Evolutionary conservation across 2,329 filamentous ascomycete species (phyloP).

Genomic region (Phyllosticta capitalensis): DNA sequence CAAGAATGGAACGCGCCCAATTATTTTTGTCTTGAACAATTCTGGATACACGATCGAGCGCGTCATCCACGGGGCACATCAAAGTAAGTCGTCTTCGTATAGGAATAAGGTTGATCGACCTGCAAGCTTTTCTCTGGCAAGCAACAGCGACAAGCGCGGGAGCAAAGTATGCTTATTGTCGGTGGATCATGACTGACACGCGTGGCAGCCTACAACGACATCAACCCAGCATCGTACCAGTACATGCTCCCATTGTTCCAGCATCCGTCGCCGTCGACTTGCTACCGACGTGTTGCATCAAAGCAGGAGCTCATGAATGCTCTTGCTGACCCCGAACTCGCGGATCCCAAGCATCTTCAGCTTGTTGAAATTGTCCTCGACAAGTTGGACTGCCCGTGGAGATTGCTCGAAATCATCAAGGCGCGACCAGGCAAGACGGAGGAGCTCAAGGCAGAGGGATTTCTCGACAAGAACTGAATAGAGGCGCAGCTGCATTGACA

Average conservation of each 20-base stretch:
- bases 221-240: conserved; percentile 29
- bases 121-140: not conserved
- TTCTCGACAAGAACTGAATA: conserved; percentile 13
- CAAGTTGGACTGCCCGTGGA: conserved; percentile 31
- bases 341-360: conserved; percentile 25
- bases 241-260: conserved; percentile 33
- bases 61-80: conserved; percentile 32
- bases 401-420: conserved; percentile 26
- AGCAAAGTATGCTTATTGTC: not conserved
- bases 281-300: conserved; percentile 29
- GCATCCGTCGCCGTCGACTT: conserved; percentile 21
- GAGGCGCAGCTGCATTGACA: not conserved
- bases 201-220: conserved; percentile 28
- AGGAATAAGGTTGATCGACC: not conserved
- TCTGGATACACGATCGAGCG: conserved; percentile 32
- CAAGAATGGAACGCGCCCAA: conserved; percentile 22
- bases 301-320: conserved; percentile 30
- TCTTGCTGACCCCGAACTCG: conserved; percentile 20
- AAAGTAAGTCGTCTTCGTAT: conserved; percentile 17
- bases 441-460: conserved; percentile 32
- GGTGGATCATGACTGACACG: not conserved
- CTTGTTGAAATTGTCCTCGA: conserved; percentile 35
- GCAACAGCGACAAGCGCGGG: not conserved
- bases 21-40: conserved; percentile 30
- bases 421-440: conserved; percentile 25